Conservation (phyloP, 805 yeast species). For the Wickerhamomyces bovis region DNA sequence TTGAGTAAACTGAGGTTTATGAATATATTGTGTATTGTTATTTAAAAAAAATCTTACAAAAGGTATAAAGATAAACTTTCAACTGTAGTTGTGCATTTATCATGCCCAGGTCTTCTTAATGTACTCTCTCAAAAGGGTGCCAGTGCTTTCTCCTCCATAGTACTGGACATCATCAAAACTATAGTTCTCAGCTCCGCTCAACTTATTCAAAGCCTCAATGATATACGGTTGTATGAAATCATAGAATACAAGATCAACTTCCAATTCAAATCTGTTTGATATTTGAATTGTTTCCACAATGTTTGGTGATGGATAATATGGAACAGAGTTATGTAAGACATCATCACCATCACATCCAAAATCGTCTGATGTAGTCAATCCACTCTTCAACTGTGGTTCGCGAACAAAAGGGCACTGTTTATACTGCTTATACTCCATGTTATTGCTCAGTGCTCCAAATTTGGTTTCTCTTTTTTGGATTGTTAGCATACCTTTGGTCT, state of each 20-base stretch:
- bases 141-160: slow-evolving; percentile 38
- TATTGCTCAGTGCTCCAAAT: neutral
- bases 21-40: slow-evolving; percentile 19
- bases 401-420: slow-evolving; percentile 11
- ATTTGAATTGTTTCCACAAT: slow-evolving; percentile 54
- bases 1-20: neutral
- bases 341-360: slow-evolving; percentile 86
- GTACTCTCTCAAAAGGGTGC: slow-evolving; percentile 37
- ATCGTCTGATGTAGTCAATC: slow-evolving; percentile 82
- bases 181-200: slow-evolving; percentile 24
- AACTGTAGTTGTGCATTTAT: slow-evolving; percentile 1
- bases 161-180: slow-evolving; percentile 30
- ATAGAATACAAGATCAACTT: slow-evolving; percentile 70
- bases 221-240: slow-evolving; percentile 61
- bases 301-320: slow-evolving; percentile 64
- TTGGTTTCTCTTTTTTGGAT: neutral
- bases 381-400: slow-evolving; percentile 40
- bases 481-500: slow-evolving; percentile 3
- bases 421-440: neutral
- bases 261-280: slow-evolving; percentile 23
- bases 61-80: slow-evolving; percentile 2
- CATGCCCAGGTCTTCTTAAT: slow-evolving; percentile 30
- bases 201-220: slow-evolving; percentile 35
- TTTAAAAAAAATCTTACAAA: slow-evolving; percentile 11
- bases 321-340: slow-evolving; percentile 56